These are phyloP conservation scores for Fonsecaea erecta DNA, from an alignment of 2,329 filamentous ascomycete genomes.

Conservation along the genomic window DNA sequence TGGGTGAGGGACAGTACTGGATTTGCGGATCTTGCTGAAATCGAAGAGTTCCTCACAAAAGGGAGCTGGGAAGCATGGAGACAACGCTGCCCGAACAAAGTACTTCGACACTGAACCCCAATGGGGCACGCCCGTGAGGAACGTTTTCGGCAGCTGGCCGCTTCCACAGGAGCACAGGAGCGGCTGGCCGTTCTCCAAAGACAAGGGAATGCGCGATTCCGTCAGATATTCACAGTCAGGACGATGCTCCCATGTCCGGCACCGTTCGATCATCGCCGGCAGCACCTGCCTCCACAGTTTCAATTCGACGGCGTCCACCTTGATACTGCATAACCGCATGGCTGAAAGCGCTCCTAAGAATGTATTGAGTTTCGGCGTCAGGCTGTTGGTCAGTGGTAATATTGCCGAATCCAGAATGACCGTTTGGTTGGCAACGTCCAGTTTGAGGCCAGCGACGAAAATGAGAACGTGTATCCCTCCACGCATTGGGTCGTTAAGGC, in stretches of 20 bases:
- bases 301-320: constrained; percentile 39
- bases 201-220: constrained; percentile 39
- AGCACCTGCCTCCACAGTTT: constrained; percentile 43
- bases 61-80: constrained; percentile 41
- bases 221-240: constrained; percentile 42
- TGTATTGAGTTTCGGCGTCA: constrained; percentile 16
- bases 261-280: constrained; percentile 46
- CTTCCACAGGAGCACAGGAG: constrained; percentile 44
- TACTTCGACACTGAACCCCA: constrained; percentile 39
- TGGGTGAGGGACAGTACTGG: background rate
- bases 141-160: constrained; percentile 39
- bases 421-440: constrained; percentile 41
- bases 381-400: constrained; percentile 38
- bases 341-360: constrained; percentile 9
- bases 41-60: constrained; percentile 37
- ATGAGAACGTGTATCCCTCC: constrained; percentile 37
- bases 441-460: constrained; percentile 37
- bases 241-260: constrained; percentile 44
- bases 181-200: constrained; percentile 33
- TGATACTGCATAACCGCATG: constrained; percentile 28
- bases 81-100: constrained; percentile 42
- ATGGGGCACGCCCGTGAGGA: constrained; percentile 24
- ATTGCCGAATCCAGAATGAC: constrained; percentile 42
- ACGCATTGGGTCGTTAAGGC: constrained; percentile 26
- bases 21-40: constrained; percentile 3